These are phyloP conservation scores for Balansia obtecta DNA, from an alignment of 2,329 filamentous ascomycete species.

Conservation along the genomic window DNA sequence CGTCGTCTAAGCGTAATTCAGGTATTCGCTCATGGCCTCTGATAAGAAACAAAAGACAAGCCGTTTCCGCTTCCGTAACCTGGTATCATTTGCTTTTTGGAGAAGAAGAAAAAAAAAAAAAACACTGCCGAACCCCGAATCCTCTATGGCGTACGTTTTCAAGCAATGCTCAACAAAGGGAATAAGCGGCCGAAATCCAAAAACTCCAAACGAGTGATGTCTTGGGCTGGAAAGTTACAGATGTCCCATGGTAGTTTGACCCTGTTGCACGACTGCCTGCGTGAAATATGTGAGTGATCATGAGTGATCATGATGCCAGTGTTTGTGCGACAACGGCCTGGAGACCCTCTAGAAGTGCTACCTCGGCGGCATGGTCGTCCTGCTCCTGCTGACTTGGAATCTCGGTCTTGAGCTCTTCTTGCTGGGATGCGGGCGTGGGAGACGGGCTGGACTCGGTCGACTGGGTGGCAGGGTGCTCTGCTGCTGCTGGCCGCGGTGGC, in stretches of 20 bases:
- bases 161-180: too few relatives aligned
- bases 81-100: constrained; percentile 5
- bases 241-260: too few relatives aligned
- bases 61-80: not conserved
- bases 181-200: too few relatives aligned
- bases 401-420: constrained; percentile 14
- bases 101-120: too few relatives aligned
- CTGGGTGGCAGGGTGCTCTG: not conserved
- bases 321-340: constrained; percentile 22
- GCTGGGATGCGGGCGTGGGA: constrained; percentile 7
- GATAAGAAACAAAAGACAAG: not conserved
- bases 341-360: constrained; percentile 21
- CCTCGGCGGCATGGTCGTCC: constrained; percentile 23
- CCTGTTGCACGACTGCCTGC: too few relatives aligned
- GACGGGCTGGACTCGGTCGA: not conserved
- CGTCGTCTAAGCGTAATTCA: too few relatives aligned
- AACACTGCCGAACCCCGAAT: not conserved
- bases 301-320: constrained; percentile 7
- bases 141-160: too few relatives aligned
- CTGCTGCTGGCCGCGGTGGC: not conserved
- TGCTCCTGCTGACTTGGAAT: constrained; percentile 9
- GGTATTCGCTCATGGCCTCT: not conserved
- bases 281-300: too few relatives aligned
- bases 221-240: too few relatives aligned
- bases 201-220: too few relatives aligned